Conservation (phyloP, 1,139 yeast species). For the Debaryomyces robertsiae region DNA sequence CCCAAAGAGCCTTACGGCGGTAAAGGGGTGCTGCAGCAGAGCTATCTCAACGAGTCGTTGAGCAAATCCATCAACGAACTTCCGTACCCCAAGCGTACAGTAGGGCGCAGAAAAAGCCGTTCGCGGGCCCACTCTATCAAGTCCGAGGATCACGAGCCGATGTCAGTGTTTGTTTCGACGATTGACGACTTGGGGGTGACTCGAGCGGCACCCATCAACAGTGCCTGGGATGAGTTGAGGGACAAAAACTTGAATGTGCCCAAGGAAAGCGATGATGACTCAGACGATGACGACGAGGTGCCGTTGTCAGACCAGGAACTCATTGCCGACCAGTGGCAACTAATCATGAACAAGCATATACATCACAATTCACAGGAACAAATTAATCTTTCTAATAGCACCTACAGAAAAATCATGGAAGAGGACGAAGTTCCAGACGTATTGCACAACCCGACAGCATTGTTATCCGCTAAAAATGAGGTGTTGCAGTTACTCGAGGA, state of each 20-base stretch:
- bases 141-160: conserved; percentile 28
- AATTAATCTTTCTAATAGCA: conserved; percentile 44
- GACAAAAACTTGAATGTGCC: conserved; percentile 5
- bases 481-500: conserved; percentile 47
- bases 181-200: conserved; percentile 33
- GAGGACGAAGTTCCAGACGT: conserved; percentile 27
- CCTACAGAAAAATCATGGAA: conserved; percentile 32
- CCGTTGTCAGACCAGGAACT: conserved; percentile 18
- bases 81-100: conserved; percentile 16
- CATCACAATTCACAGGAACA: conserved; percentile 44
- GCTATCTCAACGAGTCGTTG: conserved; percentile 18
- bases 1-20: neutral
- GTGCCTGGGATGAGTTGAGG: conserved; percentile 5
- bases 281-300: conserved; percentile 13
- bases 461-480: conserved; percentile 47
- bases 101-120: conserved; percentile 1
- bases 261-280: conserved; percentile 10
- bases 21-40: neutral
- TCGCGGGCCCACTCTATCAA: conserved; percentile 13
- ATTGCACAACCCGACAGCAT: conserved; percentile 40
- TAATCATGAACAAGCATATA: conserved; percentile 31
- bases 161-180: conserved; percentile 32
- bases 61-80: conserved; percentile 16
- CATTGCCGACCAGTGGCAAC: conserved; percentile 31
- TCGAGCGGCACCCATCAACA: conserved; percentile 1